A percentile compares a stretch with the other conserved stretches of the same genome.
Evolutionary conservation across 2,329 filamentous ascomycete genomes (phyloP).

Genomic region (Aspergillus clavatus): DNA sequence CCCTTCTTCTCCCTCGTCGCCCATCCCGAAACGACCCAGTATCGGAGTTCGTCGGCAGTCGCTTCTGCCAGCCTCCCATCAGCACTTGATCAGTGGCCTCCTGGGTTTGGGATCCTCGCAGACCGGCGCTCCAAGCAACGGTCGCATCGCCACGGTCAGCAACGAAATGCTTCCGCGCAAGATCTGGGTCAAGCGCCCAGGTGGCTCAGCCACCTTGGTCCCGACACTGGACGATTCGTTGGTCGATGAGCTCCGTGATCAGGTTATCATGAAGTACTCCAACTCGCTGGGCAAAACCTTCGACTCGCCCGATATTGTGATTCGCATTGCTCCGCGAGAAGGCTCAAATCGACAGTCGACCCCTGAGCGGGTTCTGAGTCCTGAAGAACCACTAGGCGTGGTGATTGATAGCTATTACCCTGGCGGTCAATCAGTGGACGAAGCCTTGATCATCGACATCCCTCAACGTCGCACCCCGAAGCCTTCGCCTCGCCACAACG

Average conservation of each 20-base stretch:
- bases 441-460: slow-evolving; percentile 87
- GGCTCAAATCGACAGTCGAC: slow-evolving; percentile 39
- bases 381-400: slow-evolving; percentile 76
- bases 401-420: slow-evolving; percentile 80
- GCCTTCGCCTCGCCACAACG: slow-evolving; percentile 62
- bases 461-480: slow-evolving; percentile 71
- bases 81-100: slow-evolving; percentile 34
- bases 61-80: slow-evolving; percentile 36
- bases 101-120: slow-evolving; percentile 24
- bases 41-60: slow-evolving; percentile 37
- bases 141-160: slow-evolving; percentile 15
- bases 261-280: slow-evolving; percentile 86
- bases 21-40: slow-evolving; percentile 29
- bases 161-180: slow-evolving; percentile 54
- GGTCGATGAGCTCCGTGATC: slow-evolving; percentile 89
- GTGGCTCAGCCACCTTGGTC: slow-evolving; percentile 81
- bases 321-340: slow-evolving; percentile 72
- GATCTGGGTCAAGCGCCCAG: slow-evolving; percentile 89
- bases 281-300: slow-evolving; percentile 87
- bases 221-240: slow-evolving; percentile 81
- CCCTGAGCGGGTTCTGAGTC: slow-evolving; percentile 67
- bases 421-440: slow-evolving; percentile 78
- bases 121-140: slow-evolving; percentile 18
- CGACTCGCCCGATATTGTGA: slow-evolving; percentile 81
- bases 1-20: slow-evolving; percentile 10